Base-by-base conservation (phyloP, 2,329 filamentous ascomycete species). In the Trichophyton equinum region DNA sequence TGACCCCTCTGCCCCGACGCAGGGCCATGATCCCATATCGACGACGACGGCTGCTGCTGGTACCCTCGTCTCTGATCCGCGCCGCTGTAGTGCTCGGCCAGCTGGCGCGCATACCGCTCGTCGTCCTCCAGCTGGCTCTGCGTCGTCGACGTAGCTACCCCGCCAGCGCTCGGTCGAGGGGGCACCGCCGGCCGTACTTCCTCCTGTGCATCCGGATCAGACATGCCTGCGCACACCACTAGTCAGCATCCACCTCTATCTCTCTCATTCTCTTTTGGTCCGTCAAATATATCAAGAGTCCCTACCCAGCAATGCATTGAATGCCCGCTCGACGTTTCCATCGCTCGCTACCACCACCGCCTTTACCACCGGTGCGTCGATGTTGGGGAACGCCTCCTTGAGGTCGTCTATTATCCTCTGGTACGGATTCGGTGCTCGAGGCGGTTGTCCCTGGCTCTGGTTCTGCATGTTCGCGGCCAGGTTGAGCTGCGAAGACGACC, bases 301-400 rank as follows among this genome's bases (percentile, higher is more conserved):
- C 55, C 9, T 9, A 89, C 89, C 88, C 51, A 99, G 81, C 49
- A 99, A 81, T 40, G 94, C 94, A 76, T 96, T 94, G 77, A 99
- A 99, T 13, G 94, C 92, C 36, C 90, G 88, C 74, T 99, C 94
- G 56, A 97, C 85, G 69, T 87, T 85, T 62, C 91, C 92, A 62
- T 85, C 82, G 72, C 94, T 97, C 13, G 94, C 94, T 25, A 83
- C 81, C 65, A 99, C 77, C 0, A 99, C 88, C 33, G 94, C 94
- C 74, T 86, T 95, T 73, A 99, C 83, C 55, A 99, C 87, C 51
- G 84, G 74, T 6, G 77, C 72, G 60, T 99, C 94, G 63, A 96
- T 88, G 60, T 78, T 82, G 0, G 94, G 94, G 69, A 99, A 99
- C 0, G 94, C 94, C 74, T 99, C 94, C 73, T 89, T 92, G 61